Evolutionary conservation across 495 filamentous ascomycete species (phyloP).

Genomic region (Penicillium bialowiezense): DNA sequence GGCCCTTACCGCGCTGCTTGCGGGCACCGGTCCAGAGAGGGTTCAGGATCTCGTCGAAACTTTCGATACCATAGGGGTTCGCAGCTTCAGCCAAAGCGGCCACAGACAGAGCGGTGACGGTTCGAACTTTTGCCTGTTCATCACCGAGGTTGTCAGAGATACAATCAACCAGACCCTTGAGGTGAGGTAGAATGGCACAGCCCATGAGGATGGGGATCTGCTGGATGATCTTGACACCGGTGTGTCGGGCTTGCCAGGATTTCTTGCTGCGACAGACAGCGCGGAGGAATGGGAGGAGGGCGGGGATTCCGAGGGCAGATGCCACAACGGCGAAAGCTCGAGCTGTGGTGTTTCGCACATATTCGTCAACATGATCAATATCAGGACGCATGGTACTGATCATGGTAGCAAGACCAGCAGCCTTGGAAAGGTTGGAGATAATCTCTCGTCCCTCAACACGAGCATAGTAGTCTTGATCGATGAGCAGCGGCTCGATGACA

Average conservation of each 20-base stretch:
- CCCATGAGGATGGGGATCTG: constrained; percentile 99
- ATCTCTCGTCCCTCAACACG: constrained; percentile 98
- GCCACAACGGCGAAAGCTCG: constrained; percentile 97
- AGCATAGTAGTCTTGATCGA: constrained; percentile 99
- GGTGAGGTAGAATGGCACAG: constrained; percentile 91
- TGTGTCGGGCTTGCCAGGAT: constrained; percentile 97
- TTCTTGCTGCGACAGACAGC: constrained; percentile 97
- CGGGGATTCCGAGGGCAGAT: constrained; percentile 92
- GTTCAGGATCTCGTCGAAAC: constrained; percentile 95
- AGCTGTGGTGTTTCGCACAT: constrained; percentile 98
- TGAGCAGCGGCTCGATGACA: constrained; percentile 97
- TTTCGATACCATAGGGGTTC: constrained; percentile 98
- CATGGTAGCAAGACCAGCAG: constrained; percentile 97
- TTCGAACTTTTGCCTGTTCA: constrained; percentile 95
- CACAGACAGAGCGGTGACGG: constrained; percentile 91
- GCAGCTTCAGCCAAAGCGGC: constrained; percentile 95
- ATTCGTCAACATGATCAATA: constrained; percentile 98
- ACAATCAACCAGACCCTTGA: constrained; percentile 95
- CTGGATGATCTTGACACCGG: constrained; percentile 98
- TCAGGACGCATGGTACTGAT: constrained; percentile 98
- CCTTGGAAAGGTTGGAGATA: constrained; percentile 95
- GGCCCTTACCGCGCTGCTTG: constrained; percentile 93
- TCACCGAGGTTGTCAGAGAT: constrained; percentile 95
- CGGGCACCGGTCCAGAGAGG: constrained; percentile 94
- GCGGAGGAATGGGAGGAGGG: constrained; percentile 88